A percentile compares a stretch with the other conserved stretches of the same genome.
These are phyloP conservation scores for Martensiomyces pterosporus DNA, from an alignment of 192 early-diverging fungal species.

Conservation along the genomic window DNA sequence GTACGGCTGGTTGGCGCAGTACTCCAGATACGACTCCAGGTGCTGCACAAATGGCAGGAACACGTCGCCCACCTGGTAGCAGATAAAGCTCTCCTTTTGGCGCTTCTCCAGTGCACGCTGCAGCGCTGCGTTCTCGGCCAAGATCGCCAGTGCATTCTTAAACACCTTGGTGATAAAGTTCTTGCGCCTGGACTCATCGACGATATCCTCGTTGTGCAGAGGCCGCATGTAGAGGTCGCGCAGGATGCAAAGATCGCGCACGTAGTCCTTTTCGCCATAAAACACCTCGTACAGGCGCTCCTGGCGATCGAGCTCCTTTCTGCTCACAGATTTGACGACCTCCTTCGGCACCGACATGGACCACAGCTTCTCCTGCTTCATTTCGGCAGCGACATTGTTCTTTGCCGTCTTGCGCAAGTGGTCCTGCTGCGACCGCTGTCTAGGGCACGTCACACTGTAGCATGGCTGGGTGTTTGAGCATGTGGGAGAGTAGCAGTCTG, in stretches of 20 bases:
- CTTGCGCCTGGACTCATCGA: slow-evolving; percentile 58
- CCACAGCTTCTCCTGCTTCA: slow-evolving; percentile 77
- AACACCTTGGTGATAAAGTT: slow-evolving; percentile 77
- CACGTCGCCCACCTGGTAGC: slow-evolving; percentile 81
- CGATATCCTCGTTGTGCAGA: slow-evolving; percentile 58
- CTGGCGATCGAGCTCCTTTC: slow-evolving; percentile 81
- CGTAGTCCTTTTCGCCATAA: slow-evolving; percentile 88
- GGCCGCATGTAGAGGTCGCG: slow-evolving; percentile 72
- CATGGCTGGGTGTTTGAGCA: slow-evolving; percentile 78
- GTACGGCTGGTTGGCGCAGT: slow-evolving; percentile 81
- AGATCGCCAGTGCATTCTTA: slow-evolving; percentile 66
- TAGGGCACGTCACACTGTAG: slow-evolving; percentile 86
- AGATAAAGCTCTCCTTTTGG: slow-evolving; percentile 66
- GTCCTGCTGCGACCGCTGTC: slow-evolving; percentile 53
- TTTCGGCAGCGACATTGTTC: slow-evolving; percentile 44
- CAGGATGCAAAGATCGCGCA: slow-evolving; percentile 77
- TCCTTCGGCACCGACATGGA: slow-evolving; percentile 72
- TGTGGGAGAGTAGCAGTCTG: slow-evolving; percentile 92
- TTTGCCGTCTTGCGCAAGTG: slow-evolving; percentile 47
- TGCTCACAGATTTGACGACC: slow-evolving; percentile 64
- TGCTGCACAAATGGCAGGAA: slow-evolving; percentile 66
- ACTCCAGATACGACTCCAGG: slow-evolving; percentile 77
- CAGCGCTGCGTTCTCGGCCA: slow-evolving; percentile 60
- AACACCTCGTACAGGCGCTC: slow-evolving; percentile 92
- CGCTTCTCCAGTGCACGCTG: slow-evolving; percentile 56